Evolutionary conservation across 805 yeast species (phyloP).

Genomic region (Candida dajiaensis): DNA sequence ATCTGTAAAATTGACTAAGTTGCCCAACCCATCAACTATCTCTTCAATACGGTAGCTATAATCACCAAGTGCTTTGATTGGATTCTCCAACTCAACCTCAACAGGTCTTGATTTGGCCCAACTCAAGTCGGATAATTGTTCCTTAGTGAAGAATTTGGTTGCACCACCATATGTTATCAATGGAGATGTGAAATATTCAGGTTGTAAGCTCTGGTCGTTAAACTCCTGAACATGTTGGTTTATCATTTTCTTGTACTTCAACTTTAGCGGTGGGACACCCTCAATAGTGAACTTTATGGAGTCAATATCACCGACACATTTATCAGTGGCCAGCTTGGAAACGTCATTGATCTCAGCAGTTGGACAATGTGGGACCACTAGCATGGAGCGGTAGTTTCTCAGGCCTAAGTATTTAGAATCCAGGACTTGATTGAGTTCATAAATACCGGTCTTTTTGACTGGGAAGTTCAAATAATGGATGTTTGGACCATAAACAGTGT

Average conservation of each 20-base stretch:
- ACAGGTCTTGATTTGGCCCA: slow-evolving; percentile 40
- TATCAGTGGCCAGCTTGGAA: slow-evolving; percentile 29
- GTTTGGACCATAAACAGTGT: slow-evolving; percentile 21
- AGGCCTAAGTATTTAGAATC: slow-evolving; percentile 62
- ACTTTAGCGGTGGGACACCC: slow-evolving; percentile 76
- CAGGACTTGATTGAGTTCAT: slow-evolving; percentile 57
- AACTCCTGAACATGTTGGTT: slow-evolving; percentile 29
- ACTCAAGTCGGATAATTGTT: slow-evolving; percentile 33
- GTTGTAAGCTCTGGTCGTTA: slow-evolving; percentile 41
- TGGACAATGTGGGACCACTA: slow-evolving; percentile 76
- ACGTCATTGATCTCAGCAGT: slow-evolving; percentile 46
- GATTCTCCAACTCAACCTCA: slow-evolving; percentile 37
- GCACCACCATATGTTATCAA: slow-evolving; percentile 29
- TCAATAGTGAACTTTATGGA: slow-evolving; percentile 45
- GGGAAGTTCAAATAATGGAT: slow-evolving; percentile 63
- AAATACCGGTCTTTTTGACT: slow-evolving; percentile 66
- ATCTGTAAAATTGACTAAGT: slow-evolving; percentile 37
- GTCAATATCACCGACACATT: slow-evolving; percentile 61
- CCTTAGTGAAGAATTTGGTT: slow-evolving; percentile 20
- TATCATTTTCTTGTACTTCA: slow-evolving; percentile 46
- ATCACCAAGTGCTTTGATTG: slow-evolving; percentile 41
- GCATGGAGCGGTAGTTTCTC: slow-evolving; percentile 52
- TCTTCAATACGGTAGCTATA: slow-evolving; percentile 52
- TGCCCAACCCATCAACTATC: slow-evolving; percentile 65
- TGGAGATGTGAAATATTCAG: slow-evolving; percentile 48